phyloP scores from a whole-genome alignment of 371 early-diverging fungal genomes.

The Mucor irregularis region DNA sequence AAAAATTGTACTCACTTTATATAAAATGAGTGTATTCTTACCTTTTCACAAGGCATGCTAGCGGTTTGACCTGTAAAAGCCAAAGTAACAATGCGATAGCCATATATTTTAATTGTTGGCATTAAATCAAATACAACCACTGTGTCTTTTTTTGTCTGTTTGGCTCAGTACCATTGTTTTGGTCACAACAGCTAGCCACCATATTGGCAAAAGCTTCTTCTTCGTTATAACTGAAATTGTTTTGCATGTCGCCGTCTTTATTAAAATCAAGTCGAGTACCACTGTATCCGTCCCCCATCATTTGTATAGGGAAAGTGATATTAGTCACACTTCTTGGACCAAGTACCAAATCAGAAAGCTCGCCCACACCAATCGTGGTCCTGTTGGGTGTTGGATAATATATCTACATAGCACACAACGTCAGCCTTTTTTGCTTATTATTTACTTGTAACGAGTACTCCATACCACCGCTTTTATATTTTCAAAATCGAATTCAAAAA shows the following conservation, averaged over 20 bases:
- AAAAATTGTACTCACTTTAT: too few species aligned
- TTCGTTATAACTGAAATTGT: not conserved
- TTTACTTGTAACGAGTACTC: not conserved
- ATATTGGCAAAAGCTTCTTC: not conserved
- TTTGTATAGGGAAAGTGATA: constrained; percentile 8
- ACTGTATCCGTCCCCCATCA: not conserved
- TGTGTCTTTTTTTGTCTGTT: constrained; percentile 3
- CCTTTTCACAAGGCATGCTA: constrained; percentile 12
- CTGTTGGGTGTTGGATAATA: constrained; percentile 13
- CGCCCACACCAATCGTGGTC: constrained; percentile 12
- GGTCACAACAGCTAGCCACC: not conserved
- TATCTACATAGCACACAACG: not conserved
- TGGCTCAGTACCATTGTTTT: not conserved
- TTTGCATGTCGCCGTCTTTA: too few species aligned
- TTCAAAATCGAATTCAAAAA: constrained; percentile 13
- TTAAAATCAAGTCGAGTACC: too few species aligned
- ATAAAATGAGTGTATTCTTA: too few species aligned
- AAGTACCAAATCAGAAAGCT: constrained; percentile 2
- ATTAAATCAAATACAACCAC: constrained; percentile 9
- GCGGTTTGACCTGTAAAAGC: constrained; percentile 11
- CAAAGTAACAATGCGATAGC: constrained; percentile 1
- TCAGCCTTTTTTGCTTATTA: not conserved
- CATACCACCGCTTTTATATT: constrained; percentile 13
- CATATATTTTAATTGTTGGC: constrained; percentile 9
- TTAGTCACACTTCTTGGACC: constrained; percentile 6